These are phyloP conservation scores for Pseudogymnoascus sp. DNA, from an alignment of 2,329 filamentous ascomycete species.

Conservation along the genomic window DNA sequence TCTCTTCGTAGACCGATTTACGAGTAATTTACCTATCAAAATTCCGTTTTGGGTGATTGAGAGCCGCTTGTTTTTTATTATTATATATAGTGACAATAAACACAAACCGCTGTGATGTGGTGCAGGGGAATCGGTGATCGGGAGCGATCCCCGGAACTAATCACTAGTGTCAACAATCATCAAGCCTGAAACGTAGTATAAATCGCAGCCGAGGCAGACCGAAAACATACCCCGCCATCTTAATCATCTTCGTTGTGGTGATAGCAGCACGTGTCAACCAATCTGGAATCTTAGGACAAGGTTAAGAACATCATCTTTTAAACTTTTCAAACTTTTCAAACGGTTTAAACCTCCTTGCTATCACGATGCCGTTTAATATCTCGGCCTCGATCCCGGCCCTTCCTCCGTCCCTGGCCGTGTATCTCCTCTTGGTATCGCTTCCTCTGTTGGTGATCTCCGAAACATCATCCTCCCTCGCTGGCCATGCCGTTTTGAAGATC, in stretches of 20 bases:
- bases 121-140: neutral
- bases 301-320: neutral
- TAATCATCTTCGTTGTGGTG: neutral
- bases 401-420: slow-evolving; percentile 16
- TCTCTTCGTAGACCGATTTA: neutral
- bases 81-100: neutral
- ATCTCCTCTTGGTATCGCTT: slow-evolving; percentile 21
- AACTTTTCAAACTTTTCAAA: neutral
- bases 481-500: slow-evolving; percentile 25
- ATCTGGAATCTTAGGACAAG: neutral
- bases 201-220: neutral
- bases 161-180: neutral
- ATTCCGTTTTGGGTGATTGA: neutral
- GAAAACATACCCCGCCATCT: neutral
- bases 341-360: neutral
- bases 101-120: neutral
- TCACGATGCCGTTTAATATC: neutral
- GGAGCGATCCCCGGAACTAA: neutral
- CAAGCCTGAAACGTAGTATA: neutral
- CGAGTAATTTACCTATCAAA: neutral
- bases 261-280: neutral
- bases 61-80: neutral
- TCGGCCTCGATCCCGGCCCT: slow-evolving; percentile 13
- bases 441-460: slow-evolving; percentile 24
- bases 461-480: slow-evolving; percentile 19